Conservation (phyloP, 441 rosid genomes). For the Gossypium gossypioides region DNA sequence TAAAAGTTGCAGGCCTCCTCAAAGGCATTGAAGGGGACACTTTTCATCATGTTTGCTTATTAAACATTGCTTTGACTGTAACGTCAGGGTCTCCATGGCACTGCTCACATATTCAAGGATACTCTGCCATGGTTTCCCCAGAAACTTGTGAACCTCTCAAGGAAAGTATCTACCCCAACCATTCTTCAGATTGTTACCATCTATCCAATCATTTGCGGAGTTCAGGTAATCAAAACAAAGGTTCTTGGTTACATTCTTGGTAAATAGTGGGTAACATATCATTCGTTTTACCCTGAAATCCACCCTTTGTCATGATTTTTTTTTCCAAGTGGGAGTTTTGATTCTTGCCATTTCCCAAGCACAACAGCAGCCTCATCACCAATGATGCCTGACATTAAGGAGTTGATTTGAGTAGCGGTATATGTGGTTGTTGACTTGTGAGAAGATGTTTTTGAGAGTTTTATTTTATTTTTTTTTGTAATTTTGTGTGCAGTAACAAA, state of each 20-base stretch:
- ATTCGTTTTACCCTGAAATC: constrained; percentile 23
- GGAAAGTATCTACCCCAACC: constrained; percentile 55
- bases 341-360: constrained; percentile 37
- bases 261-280: constrained; percentile 29
- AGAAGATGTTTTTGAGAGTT: constrained; percentile 32
- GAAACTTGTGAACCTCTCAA: constrained; percentile 53
- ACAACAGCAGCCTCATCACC: constrained; percentile 22
- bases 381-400: constrained; percentile 21
- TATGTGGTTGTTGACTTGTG: constrained; percentile 29
- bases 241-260: constrained; percentile 56
- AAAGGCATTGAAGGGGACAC: constrained; percentile 71
- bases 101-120: constrained; percentile 70
- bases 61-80: constrained; percentile 42
- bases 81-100: constrained; percentile 60
- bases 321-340: constrained; percentile 31
- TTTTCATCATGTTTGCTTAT: constrained; percentile 63
- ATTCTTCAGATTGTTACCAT: constrained; percentile 55
- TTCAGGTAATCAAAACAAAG: constrained; percentile 33
- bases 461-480: constrained; percentile 31
- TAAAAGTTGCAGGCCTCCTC: constrained; percentile 62
- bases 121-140: constrained; percentile 63
- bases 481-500: constrained; percentile 67
- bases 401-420: constrained; percentile 28
- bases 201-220: constrained; percentile 32
- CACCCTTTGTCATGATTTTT: constrained; percentile 22